Evolutionary conservation across 1,139 yeast species (phyloP), one percentile per base, ranked within the genome.

Genomic region (Citeromyces siamensis): DNA sequence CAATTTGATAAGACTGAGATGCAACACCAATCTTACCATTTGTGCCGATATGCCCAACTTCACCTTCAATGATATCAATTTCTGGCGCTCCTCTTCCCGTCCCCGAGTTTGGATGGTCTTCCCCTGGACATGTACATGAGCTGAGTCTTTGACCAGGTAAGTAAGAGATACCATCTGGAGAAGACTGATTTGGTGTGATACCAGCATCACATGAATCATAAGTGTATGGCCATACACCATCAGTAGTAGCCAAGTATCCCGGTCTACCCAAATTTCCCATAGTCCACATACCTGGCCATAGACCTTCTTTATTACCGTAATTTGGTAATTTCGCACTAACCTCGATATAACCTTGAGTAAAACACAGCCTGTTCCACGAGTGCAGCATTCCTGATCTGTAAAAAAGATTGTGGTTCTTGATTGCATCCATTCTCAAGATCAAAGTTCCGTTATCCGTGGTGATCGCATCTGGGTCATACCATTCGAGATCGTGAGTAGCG

Each of bases 261-360:
- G 80, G 77, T 51, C 80, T 61, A 19, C 75, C 80, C 39, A 73
- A 54, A 45, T 73, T 73, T 38, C 80, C 80, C 72, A 73, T 64
- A 6, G 77, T 58, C 80, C 80, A 73, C 39, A 71, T 43, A 51
- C 80, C 80, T 1, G 80, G 80, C 80, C 80, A 73, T 40, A 73
- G 55, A 32, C 80, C 80, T 10, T 72, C 55, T 18, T 68, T 57
- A 40, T 67, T 63, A 46, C 77, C 77, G 45, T 65, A 69, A 45
- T 64, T 62, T 27, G 81, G 80, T 43, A 74, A 52, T 47, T 60
- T 56, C 3, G 72, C 75, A 22, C 71, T 62, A 29, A 70, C 59
- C 46, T 71, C 75, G 44, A 73, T 46, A 33, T 58, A 45, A 22
- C 81, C 81, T 46, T 72, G 73, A 10, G 76, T 72, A 44, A 68